Percentiles rank a stretch among this genome's conserved stretches.
Evolutionary conservation across 2,329 filamentous ascomycete species (phyloP).

Genomic region (Colletotrichum viniferum): DNA sequence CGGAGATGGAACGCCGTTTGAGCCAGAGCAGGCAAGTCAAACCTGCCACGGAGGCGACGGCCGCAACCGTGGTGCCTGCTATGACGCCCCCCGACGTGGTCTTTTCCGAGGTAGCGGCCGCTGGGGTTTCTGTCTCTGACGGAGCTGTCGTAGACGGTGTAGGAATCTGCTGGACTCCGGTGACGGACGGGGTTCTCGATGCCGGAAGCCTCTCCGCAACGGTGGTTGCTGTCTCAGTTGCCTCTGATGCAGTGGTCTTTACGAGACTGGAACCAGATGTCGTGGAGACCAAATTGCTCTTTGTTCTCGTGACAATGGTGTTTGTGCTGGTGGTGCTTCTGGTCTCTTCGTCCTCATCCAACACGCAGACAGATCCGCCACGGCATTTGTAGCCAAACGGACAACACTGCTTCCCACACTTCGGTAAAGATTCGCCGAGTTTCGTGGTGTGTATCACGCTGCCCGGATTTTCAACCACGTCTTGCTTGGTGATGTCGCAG

Average conservation of each 20-base stretch:
- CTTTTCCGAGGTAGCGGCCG: not conserved
- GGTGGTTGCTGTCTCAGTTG: not conserved
- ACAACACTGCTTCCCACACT: conserved; percentile 70
- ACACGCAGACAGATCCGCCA: conserved; percentile 47
- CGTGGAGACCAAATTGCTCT: not conserved
- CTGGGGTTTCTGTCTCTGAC: not conserved
- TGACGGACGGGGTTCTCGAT: not conserved
- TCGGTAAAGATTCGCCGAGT: conserved; percentile 58
- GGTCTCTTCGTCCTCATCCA: conserved; percentile 51
- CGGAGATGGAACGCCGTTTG: conserved; percentile 9
- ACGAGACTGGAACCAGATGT: not conserved
- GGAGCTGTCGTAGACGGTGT: not conserved
- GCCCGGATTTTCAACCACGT: conserved; percentile 58
- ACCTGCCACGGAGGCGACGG: conserved; percentile 5
- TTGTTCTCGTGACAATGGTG: not conserved
- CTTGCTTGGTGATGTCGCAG: conserved; percentile 67
- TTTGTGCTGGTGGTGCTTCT: not conserved
- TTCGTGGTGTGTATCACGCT: conserved; percentile 71
- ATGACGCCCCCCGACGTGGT: not conserved
- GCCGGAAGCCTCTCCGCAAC: not conserved
- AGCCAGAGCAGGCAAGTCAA: conserved; percentile 9
- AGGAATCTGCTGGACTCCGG: not conserved
- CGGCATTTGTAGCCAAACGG: conserved; percentile 74
- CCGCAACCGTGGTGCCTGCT: conserved; percentile 13
- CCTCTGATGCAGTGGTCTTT: not conserved